phyloP scores from a whole-genome alignment of 2,329 filamentous ascomycete species.

The Proliferodiscus dingleyae region DNA sequence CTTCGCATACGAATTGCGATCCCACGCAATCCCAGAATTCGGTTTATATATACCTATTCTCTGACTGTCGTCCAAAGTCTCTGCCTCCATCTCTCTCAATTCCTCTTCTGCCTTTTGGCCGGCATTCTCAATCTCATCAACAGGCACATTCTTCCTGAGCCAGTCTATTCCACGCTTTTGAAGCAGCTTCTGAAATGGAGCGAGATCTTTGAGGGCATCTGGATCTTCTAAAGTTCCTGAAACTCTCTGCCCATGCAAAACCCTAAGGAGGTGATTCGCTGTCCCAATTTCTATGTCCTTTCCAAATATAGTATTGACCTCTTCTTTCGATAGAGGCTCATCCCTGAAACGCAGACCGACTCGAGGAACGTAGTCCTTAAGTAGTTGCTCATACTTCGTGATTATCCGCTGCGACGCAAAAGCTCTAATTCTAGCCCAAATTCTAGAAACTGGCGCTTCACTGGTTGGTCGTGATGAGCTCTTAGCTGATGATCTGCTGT shows the following conservation, averaged over 20 bases:
- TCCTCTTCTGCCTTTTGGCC: conserved; percentile 60
- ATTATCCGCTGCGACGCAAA: conserved; percentile 32
- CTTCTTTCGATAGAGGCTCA: conserved; percentile 43
- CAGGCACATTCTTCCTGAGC: conserved; percentile 48
- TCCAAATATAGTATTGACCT: conserved; percentile 48
- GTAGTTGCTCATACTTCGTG: conserved; percentile 54
- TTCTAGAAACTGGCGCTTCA: not conserved
- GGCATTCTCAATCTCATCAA: conserved; percentile 58
- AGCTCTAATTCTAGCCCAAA: conserved; percentile 11
- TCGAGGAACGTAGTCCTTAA: conserved; percentile 50
- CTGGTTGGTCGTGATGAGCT: not conserved
- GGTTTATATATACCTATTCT: conserved; percentile 27
- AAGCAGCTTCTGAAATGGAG: conserved; percentile 29
- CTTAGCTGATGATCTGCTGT: not conserved
- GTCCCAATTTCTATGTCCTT: conserved; percentile 37
- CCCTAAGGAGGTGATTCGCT: conserved; percentile 51
- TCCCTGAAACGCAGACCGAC: conserved; percentile 49
- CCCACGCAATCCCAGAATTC: conserved; percentile 26
- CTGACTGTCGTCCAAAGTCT: conserved; percentile 27
- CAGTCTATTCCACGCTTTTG: conserved; percentile 47
- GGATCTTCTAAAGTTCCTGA: conserved; percentile 61
- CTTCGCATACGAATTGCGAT: conserved; percentile 48
- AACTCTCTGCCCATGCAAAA: conserved; percentile 59
- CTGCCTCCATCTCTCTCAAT: conserved; percentile 46
- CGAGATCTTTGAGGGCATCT: conserved; percentile 20